Evolutionary conservation across 2,329 filamentous ascomycete genomes (phyloP), one percentile per base, ranked within the genome.

Genomic region (Aspergillus fumigatus): DNA sequence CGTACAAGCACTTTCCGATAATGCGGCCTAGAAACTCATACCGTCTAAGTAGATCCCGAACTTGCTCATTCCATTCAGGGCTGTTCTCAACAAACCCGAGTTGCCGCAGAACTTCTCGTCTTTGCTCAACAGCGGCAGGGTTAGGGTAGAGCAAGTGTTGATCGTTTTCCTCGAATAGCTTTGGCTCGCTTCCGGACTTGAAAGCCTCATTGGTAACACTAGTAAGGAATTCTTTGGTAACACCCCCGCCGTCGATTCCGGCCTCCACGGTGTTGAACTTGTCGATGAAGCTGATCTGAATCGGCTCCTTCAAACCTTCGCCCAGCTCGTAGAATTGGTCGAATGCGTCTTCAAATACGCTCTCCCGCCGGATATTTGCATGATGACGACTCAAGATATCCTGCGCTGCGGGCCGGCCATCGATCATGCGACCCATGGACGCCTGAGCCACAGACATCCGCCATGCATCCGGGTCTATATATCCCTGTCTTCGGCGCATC

Each of bases 231-330:
- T 99, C 94, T 66, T 99, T 99, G 1, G 93, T 97, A 8, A 99
- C 94, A 60, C 94, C 94, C 8, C 94, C 94, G 0, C 94, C 94
- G 69, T 99, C 94, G 54, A 99, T 97, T 9, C 94, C 94, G 11
- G 93, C 93, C 75, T 99, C 94, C 7, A 85, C 81, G 1, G 88
- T 84, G 59, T 89, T 89, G 64, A 96, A 99, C 58, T 92, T 84
- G 70, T 99, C 94, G 47, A 97, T 87, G 71, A 99, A 99, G 0
- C 90, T 94, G 67, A 99, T 97, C 68, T 96, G 91, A 38, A 99
- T 96, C 0, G 92, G 91, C 68, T 97, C 93, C 70, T 97, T 97
- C 55, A 99, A 76, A 0, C 87, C 88, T 14, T 93, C 89, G 0
- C 88, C 89, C 4, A 97, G 80, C 1, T 83, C 73, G 66, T 91